Base-by-base conservation (phyloP, 306 rosid genomes). In the Quercus variabilis region DNA sequence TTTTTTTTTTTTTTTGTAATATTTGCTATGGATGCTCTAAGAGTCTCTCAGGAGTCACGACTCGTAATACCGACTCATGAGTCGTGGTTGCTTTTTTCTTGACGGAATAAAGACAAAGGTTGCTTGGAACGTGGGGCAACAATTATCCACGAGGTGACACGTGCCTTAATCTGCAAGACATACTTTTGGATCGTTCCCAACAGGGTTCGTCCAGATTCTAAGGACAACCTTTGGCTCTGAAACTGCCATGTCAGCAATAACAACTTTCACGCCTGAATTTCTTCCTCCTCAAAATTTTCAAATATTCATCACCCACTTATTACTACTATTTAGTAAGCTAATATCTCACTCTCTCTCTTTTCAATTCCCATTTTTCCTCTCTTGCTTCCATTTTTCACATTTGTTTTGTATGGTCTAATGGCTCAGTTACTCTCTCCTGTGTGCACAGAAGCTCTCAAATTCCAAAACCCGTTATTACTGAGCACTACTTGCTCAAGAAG, bases 341-440 rank as follows among this genome's bases (percentile, higher is more conserved):
- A 5, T 58, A 65, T 77, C 76, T 38, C 21, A 13, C 67, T 14
- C 31, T 35, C 55, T 21, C 23, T 46, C 67, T 58, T 49, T 25
- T 71, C 54, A 49, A 1, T 49, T 55, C 43, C 69, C 80, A 30
- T 18, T 41, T 28, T 41, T 41, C 11, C 11, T 3, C 0, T 2
- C 3, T 17, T 19, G 19, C 15, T 9, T 31, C 25, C 33, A 51
- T 30, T 7, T 8, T 11, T 13, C n/a, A 23, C 57, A 41, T 8
- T 11, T 74, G n/a, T 26, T 58, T 35, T 65, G 30, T 41, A 75
- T 69, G 11, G 65, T 60, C 25, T 80, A 83, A 95, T 91, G 99
- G 97, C 97, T 52, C 88, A 82, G 33, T 69, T 90, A 80, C 82
- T 87, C 14, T 84, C 96, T 76, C 90, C 98, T 1, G 82, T 92